Conservation (phyloP, 768 basidiomycete species). For the Rhodotorula graminis region DNA sequence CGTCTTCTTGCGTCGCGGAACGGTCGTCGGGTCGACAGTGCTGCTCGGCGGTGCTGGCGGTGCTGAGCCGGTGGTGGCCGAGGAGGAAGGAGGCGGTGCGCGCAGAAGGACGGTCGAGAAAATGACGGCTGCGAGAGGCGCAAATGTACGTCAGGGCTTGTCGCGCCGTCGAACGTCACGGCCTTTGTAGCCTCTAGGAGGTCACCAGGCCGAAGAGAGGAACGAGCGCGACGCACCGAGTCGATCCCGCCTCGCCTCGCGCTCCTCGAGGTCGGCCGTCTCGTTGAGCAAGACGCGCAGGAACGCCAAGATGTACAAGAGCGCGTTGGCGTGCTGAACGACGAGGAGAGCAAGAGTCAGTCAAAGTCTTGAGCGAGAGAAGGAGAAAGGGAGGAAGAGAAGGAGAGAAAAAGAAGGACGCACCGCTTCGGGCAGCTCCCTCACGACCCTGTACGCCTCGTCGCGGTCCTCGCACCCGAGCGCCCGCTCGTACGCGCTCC, state of each 20-base stretch:
- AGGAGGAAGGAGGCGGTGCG: background rate
- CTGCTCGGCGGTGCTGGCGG: background rate
- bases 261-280: background rate
- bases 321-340: constrained; percentile 23
- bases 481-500: constrained; percentile 5
- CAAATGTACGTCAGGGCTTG: no score
- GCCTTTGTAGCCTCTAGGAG: background rate
- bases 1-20: constrained; percentile 9
- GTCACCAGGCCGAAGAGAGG: no score
- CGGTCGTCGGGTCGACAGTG: background rate
- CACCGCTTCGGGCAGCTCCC: constrained; percentile 13
- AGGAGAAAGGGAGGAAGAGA: background rate
- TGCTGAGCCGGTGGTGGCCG: no score
- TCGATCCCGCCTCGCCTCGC: constrained; percentile 1
- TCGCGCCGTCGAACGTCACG: no score
- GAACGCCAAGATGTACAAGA: constrained; percentile 25
- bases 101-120: constrained; percentile 31
- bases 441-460: constrained; percentile 22
- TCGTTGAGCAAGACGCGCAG: constrained; percentile 14
- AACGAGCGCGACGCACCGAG: constrained; percentile 10
- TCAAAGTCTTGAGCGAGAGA: background rate
- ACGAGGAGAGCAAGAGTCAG: background rate
- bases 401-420: background rate
- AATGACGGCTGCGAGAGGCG: constrained; percentile 23
- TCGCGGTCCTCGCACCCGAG: constrained; percentile 13